Evolutionary conservation across 495 filamentous ascomycete genomes (phyloP).

Genomic region (Lophium mytilinum): DNA sequence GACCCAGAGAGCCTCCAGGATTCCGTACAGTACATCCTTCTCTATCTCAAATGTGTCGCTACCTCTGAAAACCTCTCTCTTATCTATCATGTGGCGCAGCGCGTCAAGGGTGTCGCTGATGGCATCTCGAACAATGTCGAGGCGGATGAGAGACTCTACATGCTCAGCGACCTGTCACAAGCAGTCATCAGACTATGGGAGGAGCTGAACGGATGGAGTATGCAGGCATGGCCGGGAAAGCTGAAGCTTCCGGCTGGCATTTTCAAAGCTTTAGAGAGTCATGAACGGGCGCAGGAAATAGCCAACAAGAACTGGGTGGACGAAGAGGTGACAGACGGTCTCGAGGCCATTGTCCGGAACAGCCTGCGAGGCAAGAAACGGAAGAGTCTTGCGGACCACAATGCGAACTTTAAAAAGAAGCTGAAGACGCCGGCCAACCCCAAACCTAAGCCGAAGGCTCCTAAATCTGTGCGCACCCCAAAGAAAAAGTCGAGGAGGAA

Average conservation of each 20-base stretch:
- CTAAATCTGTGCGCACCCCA: conserved; percentile 37
- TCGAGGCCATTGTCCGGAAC: conserved; percentile 51
- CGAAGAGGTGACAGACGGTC: conserved; percentile 66
- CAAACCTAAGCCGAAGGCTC: conserved; percentile 36
- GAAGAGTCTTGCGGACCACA: conserved; percentile 2
- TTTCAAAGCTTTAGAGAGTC: conserved; percentile 64
- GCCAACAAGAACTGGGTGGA: conserved; percentile 76
- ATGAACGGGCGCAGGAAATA: conserved; percentile 71
- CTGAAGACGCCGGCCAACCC: conserved; percentile 23
- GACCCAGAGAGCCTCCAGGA: conserved; percentile 64
- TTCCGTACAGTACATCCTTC: conserved; percentile 77
- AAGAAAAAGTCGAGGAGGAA: conserved; percentile 36
- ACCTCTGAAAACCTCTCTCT: conserved; percentile 78
- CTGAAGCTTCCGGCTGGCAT: conserved; percentile 69
- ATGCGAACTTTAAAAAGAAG: conserved; percentile 36
- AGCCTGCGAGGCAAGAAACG: conserved; percentile 30
- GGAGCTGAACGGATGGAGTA: conserved; percentile 63
- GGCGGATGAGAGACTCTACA: conserved; percentile 58
- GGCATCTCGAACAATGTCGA: conserved; percentile 49
- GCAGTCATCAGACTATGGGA: conserved; percentile 75
- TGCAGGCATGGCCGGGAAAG: conserved; percentile 77
- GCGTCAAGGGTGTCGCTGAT: conserved; percentile 84
- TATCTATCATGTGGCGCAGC: conserved; percentile 87
- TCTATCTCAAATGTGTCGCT: conserved; percentile 75
- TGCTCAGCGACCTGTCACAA: conserved; percentile 83